Percentiles rank a stretch among this genome's conserved stretches.
Conservation (phyloP, 192 early-diverging fungal genomes). For the Coemansia biformis region DNA sequence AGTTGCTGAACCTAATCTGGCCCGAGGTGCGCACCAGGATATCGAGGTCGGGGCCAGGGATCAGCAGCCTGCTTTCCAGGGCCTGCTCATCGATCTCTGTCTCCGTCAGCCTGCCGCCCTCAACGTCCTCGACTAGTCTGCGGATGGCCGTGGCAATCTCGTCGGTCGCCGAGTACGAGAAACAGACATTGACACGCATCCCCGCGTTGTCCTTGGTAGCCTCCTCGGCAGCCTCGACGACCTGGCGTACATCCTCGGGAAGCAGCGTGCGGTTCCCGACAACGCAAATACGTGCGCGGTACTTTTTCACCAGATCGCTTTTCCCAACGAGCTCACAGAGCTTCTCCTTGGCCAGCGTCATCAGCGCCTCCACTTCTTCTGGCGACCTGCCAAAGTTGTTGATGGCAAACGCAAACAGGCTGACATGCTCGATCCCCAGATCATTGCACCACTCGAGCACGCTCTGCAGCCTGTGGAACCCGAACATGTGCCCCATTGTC, state of each 20-base stretch:
- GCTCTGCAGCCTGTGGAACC: conserved; percentile 71
- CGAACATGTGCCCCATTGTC: conserved; percentile 70
- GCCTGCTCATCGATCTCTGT: conserved; percentile 56
- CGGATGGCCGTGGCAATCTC: conserved; percentile 77
- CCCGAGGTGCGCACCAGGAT: conserved; percentile 90
- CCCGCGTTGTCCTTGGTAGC: conserved; percentile 60
- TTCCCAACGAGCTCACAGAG: conserved; percentile 64
- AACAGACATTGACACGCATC: conserved; percentile 84
- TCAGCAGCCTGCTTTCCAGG: conserved; percentile 54
- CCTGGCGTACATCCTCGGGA: conserved; percentile 56
- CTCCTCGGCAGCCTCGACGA: conserved; percentile 59
- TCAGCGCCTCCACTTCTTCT: conserved; percentile 80
- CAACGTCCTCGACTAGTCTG: conserved; percentile 54
- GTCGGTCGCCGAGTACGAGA: conserved; percentile 85
- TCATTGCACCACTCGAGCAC: conserved; percentile 87
- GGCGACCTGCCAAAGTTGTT: conserved; percentile 91
- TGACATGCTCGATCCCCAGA: conserved; percentile 79
- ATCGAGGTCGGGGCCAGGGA: conserved; percentile 73
- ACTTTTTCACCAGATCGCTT: conserved; percentile 68
- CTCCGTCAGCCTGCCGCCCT: conserved; percentile 46
- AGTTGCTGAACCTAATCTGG: conserved; percentile 93
- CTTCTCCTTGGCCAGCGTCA: conserved; percentile 73
- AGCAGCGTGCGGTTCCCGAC: conserved; percentile 71
- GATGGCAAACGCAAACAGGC: conserved; percentile 95
- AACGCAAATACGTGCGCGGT: conserved; percentile 73